These are phyloP conservation scores for Amanita rimosa DNA, from an alignment of 768 basidiomycete species.

Conservation along the genomic window DNA sequence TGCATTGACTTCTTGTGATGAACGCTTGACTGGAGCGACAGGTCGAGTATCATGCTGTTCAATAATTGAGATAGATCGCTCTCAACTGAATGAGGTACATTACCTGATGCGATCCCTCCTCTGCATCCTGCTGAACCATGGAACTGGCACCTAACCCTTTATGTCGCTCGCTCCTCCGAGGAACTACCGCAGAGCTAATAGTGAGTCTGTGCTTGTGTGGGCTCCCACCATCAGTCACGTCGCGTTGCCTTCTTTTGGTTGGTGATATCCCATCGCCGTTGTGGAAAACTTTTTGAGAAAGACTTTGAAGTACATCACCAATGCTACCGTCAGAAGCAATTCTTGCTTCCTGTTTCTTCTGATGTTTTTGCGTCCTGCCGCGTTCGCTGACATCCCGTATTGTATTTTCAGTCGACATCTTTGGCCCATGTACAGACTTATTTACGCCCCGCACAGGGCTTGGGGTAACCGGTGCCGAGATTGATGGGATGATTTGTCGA, in stretches of 20 bases:
- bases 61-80: neutral
- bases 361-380: slow-evolving; percentile 16
- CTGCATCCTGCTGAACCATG: neutral
- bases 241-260: neutral
- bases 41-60: neutral
- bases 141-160: slow-evolving; percentile 3
- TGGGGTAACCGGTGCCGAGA: slow-evolving; percentile 16
- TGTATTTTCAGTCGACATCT: slow-evolving; percentile 12
- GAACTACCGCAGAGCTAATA: neutral
- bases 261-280: neutral
- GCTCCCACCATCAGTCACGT: neutral
- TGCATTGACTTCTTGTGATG: neutral
- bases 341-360: slow-evolving; percentile 15
- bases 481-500: slow-evolving; percentile 29
- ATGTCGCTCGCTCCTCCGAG: slow-evolving; percentile 11
- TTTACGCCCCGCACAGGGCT: neutral
- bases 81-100: neutral
- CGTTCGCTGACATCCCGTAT: slow-evolving; percentile 19
- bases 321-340: slow-evolving; percentile 1
- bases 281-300: neutral
- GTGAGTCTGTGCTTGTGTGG: neutral
- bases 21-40: neutral
- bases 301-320: neutral
- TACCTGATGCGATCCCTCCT: neutral
- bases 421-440: neutral